phyloP scores from a whole-genome alignment of 305 asterid genomes.

The Fraxinus dipetala region DNA sequence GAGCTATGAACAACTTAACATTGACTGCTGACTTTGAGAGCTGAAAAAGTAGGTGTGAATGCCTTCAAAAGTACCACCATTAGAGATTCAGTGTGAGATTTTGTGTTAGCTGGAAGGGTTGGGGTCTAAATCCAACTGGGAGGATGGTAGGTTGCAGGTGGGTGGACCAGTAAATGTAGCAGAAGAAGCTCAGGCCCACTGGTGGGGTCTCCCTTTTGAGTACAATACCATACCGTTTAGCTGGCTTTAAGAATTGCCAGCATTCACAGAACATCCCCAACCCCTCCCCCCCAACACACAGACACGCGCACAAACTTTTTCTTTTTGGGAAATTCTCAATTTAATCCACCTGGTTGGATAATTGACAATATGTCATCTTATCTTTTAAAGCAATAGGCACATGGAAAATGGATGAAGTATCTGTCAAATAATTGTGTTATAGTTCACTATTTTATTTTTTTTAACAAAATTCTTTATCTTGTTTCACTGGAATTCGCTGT shows the following conservation, averaged over 20 bases:
- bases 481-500: background rate
- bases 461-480: background rate
- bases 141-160: background rate
- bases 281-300: background rate
- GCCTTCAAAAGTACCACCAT: background rate
- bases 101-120: background rate
- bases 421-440: background rate
- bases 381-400: constrained; percentile 9
- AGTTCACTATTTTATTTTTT: background rate
- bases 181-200: background rate
- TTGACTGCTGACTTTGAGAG: background rate
- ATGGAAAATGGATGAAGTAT: constrained; percentile 12
- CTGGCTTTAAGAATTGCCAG: background rate
- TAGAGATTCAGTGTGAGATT: background rate
- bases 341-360: background rate
- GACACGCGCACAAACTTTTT: background rate
- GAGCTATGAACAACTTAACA: background rate
- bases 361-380: constrained; percentile 15
- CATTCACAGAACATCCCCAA: background rate
- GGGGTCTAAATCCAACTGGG: background rate
- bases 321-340: background rate
- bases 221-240: background rate
- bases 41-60: background rate
- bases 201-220: background rate
- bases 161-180: background rate